These are phyloP conservation scores for Castanea sativa DNA, from an alignment of 306 rosid genomes.

Conservation along the genomic window DNA sequence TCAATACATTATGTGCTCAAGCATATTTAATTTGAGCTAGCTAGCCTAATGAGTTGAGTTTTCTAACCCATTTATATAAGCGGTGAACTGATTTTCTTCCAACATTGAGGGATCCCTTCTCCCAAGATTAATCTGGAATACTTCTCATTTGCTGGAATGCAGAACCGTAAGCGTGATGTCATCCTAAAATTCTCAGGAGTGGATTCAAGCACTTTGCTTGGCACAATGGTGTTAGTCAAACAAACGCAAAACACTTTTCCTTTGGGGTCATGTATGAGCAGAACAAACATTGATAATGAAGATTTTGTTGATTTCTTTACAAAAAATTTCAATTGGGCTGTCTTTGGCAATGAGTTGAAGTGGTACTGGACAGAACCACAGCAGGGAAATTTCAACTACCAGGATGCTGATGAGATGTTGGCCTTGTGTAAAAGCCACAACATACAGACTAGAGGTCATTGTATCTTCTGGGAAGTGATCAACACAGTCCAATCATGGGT, in stretches of 20 bases:
- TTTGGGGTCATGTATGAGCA: slow-evolving; percentile 73
- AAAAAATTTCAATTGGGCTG: slow-evolving; percentile 92
- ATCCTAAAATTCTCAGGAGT: slow-evolving; percentile 67
- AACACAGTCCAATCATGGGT: slow-evolving; percentile 71
- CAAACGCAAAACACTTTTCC: slow-evolving; percentile 73
- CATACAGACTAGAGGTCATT: slow-evolving; percentile 76
- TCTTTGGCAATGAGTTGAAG: slow-evolving; percentile 91
- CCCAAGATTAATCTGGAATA: slow-evolving; percentile 11
- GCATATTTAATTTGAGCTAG: neutral
- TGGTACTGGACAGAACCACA: slow-evolving; percentile 96
- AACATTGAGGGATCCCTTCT: neutral
- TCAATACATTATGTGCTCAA: neutral
- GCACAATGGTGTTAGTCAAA: slow-evolving; percentile 55
- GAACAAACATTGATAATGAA: slow-evolving; percentile 87
- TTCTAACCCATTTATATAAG: neutral
- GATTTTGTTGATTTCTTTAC: slow-evolving; percentile 72
- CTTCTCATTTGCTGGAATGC: slow-evolving; percentile 23
- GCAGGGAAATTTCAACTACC: slow-evolving; percentile 71
- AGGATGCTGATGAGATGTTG: slow-evolving; percentile 80
- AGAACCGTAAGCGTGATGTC: slow-evolving; percentile 86
- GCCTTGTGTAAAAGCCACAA: slow-evolving; percentile 58
- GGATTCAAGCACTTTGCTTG: slow-evolving; percentile 28
- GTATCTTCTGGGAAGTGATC: slow-evolving; percentile 95
- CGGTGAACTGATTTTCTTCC: slow-evolving; percentile 5
- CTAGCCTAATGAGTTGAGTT: neutral